These are phyloP conservation scores for Cephalotrichum gorgonifer DNA, from an alignment of 2,329 filamentous ascomycete genomes.

Conservation along the genomic window DNA sequence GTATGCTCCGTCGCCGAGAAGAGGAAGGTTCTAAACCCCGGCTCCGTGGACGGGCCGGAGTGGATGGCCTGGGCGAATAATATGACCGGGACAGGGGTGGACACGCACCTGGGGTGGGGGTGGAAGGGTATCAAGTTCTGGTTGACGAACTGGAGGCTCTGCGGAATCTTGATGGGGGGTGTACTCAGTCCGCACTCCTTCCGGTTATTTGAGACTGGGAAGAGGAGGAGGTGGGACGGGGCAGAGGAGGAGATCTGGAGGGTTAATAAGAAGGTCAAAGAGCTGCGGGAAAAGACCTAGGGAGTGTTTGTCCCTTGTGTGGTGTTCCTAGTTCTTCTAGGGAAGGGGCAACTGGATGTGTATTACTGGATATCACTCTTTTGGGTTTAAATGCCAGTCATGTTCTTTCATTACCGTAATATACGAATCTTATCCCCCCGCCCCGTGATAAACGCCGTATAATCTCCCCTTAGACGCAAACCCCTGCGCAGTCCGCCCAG, in stretches of 20 bases:
- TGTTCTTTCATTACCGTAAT: neutral
- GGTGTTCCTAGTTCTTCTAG: too few relatives aligned
- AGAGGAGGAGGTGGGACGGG: slow-evolving; percentile 26
- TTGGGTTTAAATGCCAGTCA: too few relatives aligned
- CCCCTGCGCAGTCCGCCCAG: neutral
- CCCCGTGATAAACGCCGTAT: too few relatives aligned
- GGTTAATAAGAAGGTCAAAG: neutral
- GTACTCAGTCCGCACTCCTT: slow-evolving; percentile 29
- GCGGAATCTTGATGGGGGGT: slow-evolving; percentile 24
- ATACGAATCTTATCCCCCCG: neutral
- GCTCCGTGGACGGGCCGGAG: slow-evolving; percentile 18
- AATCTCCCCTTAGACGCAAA: neutral
- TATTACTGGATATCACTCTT: too few relatives aligned
- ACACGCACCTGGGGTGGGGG: slow-evolving; percentile 28
- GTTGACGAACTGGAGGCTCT: slow-evolving; percentile 25
- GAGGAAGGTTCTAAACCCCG: neutral
- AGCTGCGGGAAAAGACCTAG: neutral
- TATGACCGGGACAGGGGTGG: slow-evolving; percentile 28
- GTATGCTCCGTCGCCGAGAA: neutral
- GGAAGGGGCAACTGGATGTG: too few relatives aligned
- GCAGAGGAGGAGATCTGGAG: slow-evolving; percentile 21
- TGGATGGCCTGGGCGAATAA: slow-evolving; percentile 29
- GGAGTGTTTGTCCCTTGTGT: neutral
- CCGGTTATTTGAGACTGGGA: slow-evolving; percentile 27
- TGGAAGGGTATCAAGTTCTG: slow-evolving; percentile 29